Evolutionary conservation across 805 yeast genomes (phyloP), one percentile per base, ranked within the genome.

Genomic region (Monosporozyma yasuniensis): DNA sequence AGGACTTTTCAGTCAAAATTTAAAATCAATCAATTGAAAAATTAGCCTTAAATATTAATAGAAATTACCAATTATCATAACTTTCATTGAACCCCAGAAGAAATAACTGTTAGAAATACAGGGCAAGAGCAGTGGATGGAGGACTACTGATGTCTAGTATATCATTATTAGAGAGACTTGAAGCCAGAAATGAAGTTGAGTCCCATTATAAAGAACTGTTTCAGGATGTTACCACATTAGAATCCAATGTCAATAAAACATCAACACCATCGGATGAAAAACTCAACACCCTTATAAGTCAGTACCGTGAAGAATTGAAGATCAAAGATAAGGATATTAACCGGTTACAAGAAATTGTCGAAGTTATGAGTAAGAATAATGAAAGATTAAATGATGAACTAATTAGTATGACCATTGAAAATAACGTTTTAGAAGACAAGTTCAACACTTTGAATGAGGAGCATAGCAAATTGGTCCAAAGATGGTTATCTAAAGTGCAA

Each of bases 381-480:
- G 85, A 79, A 52, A 68, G 74, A 30, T 63, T 83, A 42, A 83
- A 82, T 52, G 90, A 87, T 59, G 93, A 86, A 58, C 69, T 82
- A 27, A 69, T 86, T 18, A 74, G 81, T 0, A 59, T 73, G 52
- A 77, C 79, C 47, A 80, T 87, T 39, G 89, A 83, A 59, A 69
- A 66, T 48, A 72, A 71, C 49, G 45, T 72, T 6, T 51, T 72
- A 18, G 59, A 63, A 38, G 65, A 61, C 21, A 64, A 62, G 44
- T 64, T 74, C 7, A 58, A 56, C 2, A 60, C 64, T 25, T 58
- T 81, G 23, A 70, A 66, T 47, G 55, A 52, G 14, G 87, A 83
- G 52, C 79, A 81, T 56, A 69, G 73, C 6, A 66, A 67, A 9
- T 63, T 82, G 48, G 75, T 82, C 5, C 62, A 69, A n/a, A 61